Percentiles rank a stretch among this genome's conserved stretches.
Conservation (phyloP, 2,329 filamentous ascomycete genomes). For the Verticillium zaregamsianum region DNA sequence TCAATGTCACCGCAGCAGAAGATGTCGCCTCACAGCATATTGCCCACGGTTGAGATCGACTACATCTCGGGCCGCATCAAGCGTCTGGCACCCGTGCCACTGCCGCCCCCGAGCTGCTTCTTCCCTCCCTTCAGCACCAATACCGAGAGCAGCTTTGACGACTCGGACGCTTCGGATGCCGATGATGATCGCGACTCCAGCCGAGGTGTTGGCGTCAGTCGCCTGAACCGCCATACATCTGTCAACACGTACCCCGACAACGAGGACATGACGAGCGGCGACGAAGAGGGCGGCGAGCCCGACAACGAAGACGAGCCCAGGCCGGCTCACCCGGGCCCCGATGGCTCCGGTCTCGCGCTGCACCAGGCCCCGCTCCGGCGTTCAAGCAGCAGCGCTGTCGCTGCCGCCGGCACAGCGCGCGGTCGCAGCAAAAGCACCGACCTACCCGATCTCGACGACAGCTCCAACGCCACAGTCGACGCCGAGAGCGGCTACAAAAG, state of each 20-base stretch:
- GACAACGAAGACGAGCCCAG: constrained; percentile 13
- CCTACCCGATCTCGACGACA: constrained; percentile 21
- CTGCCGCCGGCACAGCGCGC: constrained; percentile 24
- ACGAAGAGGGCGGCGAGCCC: constrained; percentile 23
- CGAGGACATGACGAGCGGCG: constrained; percentile 34
- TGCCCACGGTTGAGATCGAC: constrained; percentile 32
- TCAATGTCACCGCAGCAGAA: neutral
- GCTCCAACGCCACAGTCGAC: constrained; percentile 36
- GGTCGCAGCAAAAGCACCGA: constrained; percentile 26
- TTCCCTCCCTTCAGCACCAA: constrained; percentile 43
- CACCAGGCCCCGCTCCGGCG: constrained; percentile 16
- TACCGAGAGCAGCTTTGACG: constrained; percentile 22
- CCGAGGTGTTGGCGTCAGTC: constrained; percentile 25
- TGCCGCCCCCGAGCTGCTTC: constrained; percentile 50
- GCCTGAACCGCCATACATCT: constrained; percentile 31
- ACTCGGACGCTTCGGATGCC: constrained; percentile 26
- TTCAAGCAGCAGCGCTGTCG: constrained; percentile 24
- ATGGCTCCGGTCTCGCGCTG: constrained; percentile 11
- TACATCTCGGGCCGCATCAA: constrained; percentile 40
- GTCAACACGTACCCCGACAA: constrained; percentile 34
- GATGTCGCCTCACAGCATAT: neutral
- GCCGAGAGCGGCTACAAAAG: constrained; percentile 33
- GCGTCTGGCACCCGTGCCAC: constrained; percentile 39
- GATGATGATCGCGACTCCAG: constrained; percentile 23
- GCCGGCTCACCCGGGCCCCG: neutral